Evolutionary conservation across 1,284 basidiomycete species (phyloP), one percentile per base, ranked within the genome.

Genomic region (Apiotrichum domesticum): DNA sequence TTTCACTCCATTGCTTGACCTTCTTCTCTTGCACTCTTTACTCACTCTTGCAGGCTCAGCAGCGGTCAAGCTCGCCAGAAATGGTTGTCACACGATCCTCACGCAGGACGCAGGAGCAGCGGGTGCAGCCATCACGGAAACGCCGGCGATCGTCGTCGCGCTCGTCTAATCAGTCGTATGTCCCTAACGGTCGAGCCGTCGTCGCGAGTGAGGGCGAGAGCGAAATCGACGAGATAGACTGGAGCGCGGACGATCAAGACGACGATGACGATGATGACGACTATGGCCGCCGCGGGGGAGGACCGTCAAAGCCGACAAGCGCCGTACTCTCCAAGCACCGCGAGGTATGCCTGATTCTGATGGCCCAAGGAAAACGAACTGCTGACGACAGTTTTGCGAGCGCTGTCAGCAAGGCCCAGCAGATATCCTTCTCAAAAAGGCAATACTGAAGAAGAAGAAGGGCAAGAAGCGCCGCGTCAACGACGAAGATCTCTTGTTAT

Each of bases 401-500:
- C 70, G 65, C 52, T 75, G 74, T 52, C 43, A 45, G 14, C 49
- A 59, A 3, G 64, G 53, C 3, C 72, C 72, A 5, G 71, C 72
- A 0, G 64, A 69, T 21, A 66, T 60, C 2, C 46, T 76, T 3
- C 61, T 72, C 8, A 57, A 56, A 10, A 60, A 62, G 35, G 57
- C 59, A 3, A n/a, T 55, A 21, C 51, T 43, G 46, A 67, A 62
- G 56, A 69, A 68, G 56, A 79, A 80, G 42, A 9, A 3, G 4
- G 50, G 63, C 10, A 47, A 52, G 1, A 42, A 7, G n/a, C 41
- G 41, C n/a, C 41, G 41, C n/a, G 41, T 34, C 6, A 9, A 43
- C 32, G 81, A 83, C 4, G 80, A 80, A 8, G 82, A 81, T n/a
- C 57, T 61, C 46, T 58, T 74, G 6, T 29, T 29, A 29, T 81